Conservation (phyloP, 2,329 filamentous ascomycete genomes). For the Dryadomyces quercivorus region DNA sequence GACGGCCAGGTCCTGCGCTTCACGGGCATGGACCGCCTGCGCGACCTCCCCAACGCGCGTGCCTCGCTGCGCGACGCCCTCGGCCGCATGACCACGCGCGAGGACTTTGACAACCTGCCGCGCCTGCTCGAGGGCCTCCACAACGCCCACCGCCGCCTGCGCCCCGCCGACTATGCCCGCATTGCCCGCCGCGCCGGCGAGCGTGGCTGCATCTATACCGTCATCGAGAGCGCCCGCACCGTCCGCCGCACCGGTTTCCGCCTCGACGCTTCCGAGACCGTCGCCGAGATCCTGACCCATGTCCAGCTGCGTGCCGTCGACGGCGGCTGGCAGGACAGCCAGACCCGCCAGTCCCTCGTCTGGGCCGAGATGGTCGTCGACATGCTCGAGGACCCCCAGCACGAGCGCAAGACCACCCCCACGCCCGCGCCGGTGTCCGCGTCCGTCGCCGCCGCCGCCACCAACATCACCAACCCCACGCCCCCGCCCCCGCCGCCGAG, state of each 20-base stretch:
- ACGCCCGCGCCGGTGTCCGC: conserved; percentile 3
- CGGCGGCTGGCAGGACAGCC: conserved; percentile 19
- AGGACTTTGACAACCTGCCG: conserved; percentile 40
- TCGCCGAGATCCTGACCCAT: conserved; percentile 25
- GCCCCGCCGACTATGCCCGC: conserved; percentile 20
- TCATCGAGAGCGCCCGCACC: conserved; percentile 38
- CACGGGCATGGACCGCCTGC: conserved; percentile 29
- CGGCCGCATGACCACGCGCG: conserved; percentile 30
- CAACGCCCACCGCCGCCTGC: conserved; percentile 26
- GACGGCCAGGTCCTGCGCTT: conserved; percentile 43
- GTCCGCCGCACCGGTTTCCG: conserved; percentile 32
- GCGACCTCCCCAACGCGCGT: conserved; percentile 30
- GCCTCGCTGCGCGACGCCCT: conserved; percentile 26
- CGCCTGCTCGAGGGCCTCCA: conserved; percentile 37
- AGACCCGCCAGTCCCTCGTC: conserved; percentile 29
- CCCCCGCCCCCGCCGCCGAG: conserved; percentile 6
- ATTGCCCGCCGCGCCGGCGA: conserved; percentile 28
- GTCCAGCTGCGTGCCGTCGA: conserved; percentile 30
- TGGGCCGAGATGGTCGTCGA: conserved; percentile 37
- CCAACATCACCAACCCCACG: conserved; percentile 6
- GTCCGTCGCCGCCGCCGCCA: neutral
- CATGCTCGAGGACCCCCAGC: conserved; percentile 31
- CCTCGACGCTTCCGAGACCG: conserved; percentile 28
- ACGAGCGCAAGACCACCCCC: conserved; percentile 15
- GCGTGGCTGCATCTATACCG: conserved; percentile 27